A percentile compares a stretch with the other conserved stretches of the same genome.
Evolutionary conservation across 106 monocot genomes (phyloP).

Genomic region (Acanthochlamys bracteata): DNA sequence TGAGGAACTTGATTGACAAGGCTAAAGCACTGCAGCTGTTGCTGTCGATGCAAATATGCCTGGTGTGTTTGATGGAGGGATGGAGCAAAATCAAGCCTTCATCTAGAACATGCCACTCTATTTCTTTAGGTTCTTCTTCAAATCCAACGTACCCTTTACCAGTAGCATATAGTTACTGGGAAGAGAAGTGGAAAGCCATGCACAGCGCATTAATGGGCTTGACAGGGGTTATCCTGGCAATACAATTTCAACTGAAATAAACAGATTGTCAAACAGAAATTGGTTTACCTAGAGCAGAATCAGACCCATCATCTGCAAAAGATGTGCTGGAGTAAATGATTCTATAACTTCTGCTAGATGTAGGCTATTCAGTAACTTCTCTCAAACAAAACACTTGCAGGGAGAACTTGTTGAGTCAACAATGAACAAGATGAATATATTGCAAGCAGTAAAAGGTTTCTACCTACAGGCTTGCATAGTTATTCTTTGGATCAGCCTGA

Average conservation of each 20-base stretch:
- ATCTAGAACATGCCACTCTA: constrained; percentile 12
- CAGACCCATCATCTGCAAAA: constrained; percentile 27
- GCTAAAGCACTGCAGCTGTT: constrained; percentile 50
- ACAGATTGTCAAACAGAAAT: constrained; percentile 6
- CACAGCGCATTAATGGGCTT: constrained; percentile 26
- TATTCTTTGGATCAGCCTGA: constrained; percentile 8
- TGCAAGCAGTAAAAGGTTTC: not conserved
- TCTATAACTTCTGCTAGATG: constrained; percentile 21
- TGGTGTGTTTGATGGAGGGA: not conserved
- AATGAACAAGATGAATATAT: not conserved
- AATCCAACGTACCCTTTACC: constrained; percentile 23
- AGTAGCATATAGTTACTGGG: constrained; percentile 52
- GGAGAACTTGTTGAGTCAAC: constrained; percentile 1
- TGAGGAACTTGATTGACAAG: constrained; percentile 52
- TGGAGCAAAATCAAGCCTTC: constrained; percentile 9
- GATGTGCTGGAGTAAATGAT: constrained; percentile 11
- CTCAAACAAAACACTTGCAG: constrained; percentile 1
- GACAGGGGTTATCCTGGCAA: constrained; percentile 14
- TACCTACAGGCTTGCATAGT: constrained; percentile 12
- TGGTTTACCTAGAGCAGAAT: constrained; percentile 31
- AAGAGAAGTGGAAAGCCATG: constrained; percentile 63
- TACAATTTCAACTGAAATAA: constrained; percentile 5
- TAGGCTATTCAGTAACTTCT: constrained; percentile 34
- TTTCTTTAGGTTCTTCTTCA: constrained; percentile 21
- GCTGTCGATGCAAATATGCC: constrained; percentile 29